Evolutionary conservation across 306 rosid species (phyloP), one percentile per base, ranked within the genome.

Genomic region (Clitoria ternatea): DNA sequence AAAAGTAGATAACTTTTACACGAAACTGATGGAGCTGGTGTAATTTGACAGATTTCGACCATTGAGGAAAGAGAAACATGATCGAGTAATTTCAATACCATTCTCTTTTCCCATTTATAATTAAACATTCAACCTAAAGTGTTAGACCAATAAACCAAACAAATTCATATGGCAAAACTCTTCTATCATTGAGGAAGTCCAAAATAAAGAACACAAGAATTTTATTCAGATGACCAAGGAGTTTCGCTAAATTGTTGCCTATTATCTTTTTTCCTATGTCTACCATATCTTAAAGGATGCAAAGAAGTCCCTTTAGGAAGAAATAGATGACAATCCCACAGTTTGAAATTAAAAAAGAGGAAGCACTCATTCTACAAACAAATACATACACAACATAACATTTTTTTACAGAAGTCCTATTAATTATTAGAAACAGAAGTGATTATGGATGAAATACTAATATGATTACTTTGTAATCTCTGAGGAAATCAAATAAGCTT

Each of bases 1-100:
- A n/a, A n/a, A n/a, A n/a, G n/a, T n/a, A n/a, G n/a, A n/a, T n/a
- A n/a, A n/a, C n/a, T 23, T 69, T 70, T 29, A 44, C 53, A 24
- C 4, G 66, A 60, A 20, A 17, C 22, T 61, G 13, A 29, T 6
- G 40, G 17, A 42, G 63, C 50, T 9, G 70, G 59, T 59, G 70
- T 23, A 33, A 48, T 72, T 36, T 27, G 4, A 37, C 6, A 43
- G 29, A 49, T 2, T 53, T 20, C 44, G 17, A 59, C 40, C 47
- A 70, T 20, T 42, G 47, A 22, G 57, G 13, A 65, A 75, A 61
- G 66, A 43, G 30, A 76, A 79, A 30, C 57, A 52, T 48, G 59
- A 79, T 37, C 61, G 11, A 19, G 26, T 14, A 61, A 61, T 24
- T 36, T 61, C 64, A 43, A 44, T 6, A 12, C 26, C 27, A 74